A percentile compares a stretch with the other conserved stretches of the same genome.
Conservation (phyloP, 2,329 filamentous ascomycete species). For the Pyrenophora seminiperda region DNA sequence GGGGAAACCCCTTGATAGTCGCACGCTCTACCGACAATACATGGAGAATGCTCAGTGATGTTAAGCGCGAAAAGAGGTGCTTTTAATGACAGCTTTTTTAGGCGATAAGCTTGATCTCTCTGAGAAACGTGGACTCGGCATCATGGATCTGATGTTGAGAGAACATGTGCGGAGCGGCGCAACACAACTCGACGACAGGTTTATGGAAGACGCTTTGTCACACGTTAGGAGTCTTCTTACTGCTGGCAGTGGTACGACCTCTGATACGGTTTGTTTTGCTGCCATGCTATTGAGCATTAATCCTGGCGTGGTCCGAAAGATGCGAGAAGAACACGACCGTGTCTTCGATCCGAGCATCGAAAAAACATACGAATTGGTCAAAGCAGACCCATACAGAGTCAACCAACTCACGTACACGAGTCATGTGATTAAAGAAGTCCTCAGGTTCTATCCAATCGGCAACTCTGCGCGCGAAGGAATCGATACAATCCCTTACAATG, state of each 20-base stretch:
- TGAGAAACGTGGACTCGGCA: slow-evolving; percentile 43
- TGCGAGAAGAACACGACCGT: slow-evolving; percentile 57
- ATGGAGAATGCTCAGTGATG: too few species aligned
- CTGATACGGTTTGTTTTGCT: slow-evolving; percentile 37
- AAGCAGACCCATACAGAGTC: slow-evolving; percentile 53
- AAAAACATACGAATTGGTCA: slow-evolving; percentile 48
- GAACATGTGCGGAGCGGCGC: slow-evolving; percentile 31
- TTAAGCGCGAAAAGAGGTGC: neutral
- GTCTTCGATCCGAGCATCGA: slow-evolving; percentile 55
- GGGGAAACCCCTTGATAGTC: too few species aligned
- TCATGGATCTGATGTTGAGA: slow-evolving; percentile 43
- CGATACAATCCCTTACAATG: slow-evolving; percentile 48
- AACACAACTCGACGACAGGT: slow-evolving; percentile 37
- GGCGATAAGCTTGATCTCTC: slow-evolving; percentile 42
- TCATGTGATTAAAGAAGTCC: slow-evolving; percentile 60
- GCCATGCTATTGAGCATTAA: slow-evolving; percentile 39
- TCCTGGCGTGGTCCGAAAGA: slow-evolving; percentile 32
- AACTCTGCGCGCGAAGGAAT: slow-evolving; percentile 51
- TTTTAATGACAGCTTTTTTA: neutral
- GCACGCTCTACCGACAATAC: too few species aligned
- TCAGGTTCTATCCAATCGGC: slow-evolving; percentile 59
- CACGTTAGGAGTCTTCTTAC: slow-evolving; percentile 51
- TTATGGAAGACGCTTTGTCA: slow-evolving; percentile 45
- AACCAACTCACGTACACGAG: slow-evolving; percentile 59
- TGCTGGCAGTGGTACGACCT: slow-evolving; percentile 53